phyloP scores from a whole-genome alignment of 2,329 filamentous ascomycete species.

The Alternaria solani region DNA sequence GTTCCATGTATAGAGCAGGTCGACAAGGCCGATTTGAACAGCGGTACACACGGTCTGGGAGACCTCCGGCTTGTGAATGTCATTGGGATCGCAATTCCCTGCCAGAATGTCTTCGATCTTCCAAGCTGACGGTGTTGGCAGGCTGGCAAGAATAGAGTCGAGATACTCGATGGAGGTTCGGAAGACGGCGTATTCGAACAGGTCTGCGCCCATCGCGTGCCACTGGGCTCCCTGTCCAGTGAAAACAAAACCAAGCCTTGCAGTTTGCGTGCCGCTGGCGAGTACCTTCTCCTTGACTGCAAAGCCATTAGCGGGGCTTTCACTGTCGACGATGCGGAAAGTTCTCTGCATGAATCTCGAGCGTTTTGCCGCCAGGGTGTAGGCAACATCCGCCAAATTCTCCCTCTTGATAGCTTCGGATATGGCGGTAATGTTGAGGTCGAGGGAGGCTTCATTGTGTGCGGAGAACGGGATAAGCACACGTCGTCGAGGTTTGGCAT shows the following conservation, averaged over 20 bases:
- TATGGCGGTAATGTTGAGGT: no score
- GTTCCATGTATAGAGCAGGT: slow-evolving; percentile 23
- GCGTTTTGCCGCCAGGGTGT: no score
- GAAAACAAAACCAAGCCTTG: slow-evolving; percentile 42
- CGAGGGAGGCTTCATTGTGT: no score
- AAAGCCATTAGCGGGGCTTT: no score
- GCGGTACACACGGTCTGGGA: slow-evolving; percentile 33
- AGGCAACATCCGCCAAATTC: no score
- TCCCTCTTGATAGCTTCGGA: no score
- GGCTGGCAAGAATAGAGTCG: slow-evolving; percentile 3
- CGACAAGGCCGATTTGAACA: slow-evolving; percentile 35
- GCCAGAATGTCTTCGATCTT: slow-evolving; percentile 22
- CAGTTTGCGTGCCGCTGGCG: not conserved
- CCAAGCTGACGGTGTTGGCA: slow-evolving; percentile 13
- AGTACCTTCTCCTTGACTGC: no score
- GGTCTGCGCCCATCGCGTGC: slow-evolving; percentile 51
- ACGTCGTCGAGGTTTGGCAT: no score
- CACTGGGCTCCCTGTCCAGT: slow-evolving; percentile 57
- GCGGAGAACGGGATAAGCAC: no score
- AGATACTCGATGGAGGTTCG: slow-evolving; percentile 13
- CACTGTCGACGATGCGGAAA: no score
- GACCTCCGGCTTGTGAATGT: slow-evolving; percentile 20
- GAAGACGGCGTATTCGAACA: slow-evolving; percentile 35
- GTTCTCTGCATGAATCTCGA: no score
- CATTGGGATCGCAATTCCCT: slow-evolving; percentile 9